Base-by-base conservation (phyloP, 495 filamentous ascomycete species). In the Cudoniella acicularis region DNA sequence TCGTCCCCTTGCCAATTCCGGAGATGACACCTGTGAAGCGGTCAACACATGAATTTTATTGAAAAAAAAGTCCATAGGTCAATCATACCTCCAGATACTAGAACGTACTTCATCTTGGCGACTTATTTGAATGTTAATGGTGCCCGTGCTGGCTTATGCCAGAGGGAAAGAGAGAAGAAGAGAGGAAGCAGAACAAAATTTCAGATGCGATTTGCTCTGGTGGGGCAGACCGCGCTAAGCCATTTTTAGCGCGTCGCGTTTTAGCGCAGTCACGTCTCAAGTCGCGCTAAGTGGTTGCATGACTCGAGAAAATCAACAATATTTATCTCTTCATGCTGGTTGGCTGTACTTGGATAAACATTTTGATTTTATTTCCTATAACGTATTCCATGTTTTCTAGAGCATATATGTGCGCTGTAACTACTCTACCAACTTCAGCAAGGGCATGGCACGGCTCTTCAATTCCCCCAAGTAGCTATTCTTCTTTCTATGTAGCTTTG, bases 1-100 rank as follows among this genome's bases (percentile, higher is more conserved):
- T 90, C 49, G 89, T 81, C 67, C 90, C 89, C 75, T 93, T 93
- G 59, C 89, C 90, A 69, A 94, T 86, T 61, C 90, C 90, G 64
- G 79, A 84, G 55, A 91, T 90, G 64, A 89, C 85, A 78, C 88
- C 86, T 87, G 53, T 2, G 27, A 61, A 36, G 54, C 21, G 30
- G 48, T 62, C 52, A 59, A 57, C 27, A 22, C 23, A 42, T 17
- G 4, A 55, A 57, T 59, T 45, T 24, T 20, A 45, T n/a, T 17
- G 30, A 17, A 40, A 41, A 41, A 23, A 52, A 25, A 16, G 42
- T 8, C 13, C 22, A 42, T 10, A 49, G 9, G 8, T 24, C 23
- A 49, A 30, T 59, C 60, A 52, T 62, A 66, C 67, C 26, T 81
- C 89, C 89, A 60, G 87, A 89, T 27, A 92, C 89, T 47, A 93